These are phyloP conservation scores for Furcasterigmium sp. DNA, from an alignment of 2,329 filamentous ascomycete genomes.

Conservation along the genomic window DNA sequence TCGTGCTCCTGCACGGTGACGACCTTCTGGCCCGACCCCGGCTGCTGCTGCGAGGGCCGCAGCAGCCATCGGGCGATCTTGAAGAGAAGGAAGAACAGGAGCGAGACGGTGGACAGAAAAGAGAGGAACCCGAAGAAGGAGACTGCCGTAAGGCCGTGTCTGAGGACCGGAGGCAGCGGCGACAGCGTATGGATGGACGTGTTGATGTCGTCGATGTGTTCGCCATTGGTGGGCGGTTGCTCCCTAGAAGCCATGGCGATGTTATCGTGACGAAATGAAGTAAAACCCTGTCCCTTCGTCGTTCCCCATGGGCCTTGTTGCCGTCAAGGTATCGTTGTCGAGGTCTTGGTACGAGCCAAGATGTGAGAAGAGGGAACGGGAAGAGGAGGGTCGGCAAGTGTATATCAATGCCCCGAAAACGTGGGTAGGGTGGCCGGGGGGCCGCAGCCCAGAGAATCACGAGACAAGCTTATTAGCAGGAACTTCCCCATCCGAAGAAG, in stretches of 20 bases:
- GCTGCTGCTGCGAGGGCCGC: constrained; percentile 13
- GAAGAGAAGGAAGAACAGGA: constrained; percentile 27
- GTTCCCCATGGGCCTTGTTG: not conserved
- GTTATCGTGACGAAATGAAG: not conserved
- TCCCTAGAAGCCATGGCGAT: not conserved
- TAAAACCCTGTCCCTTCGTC: not conserved
- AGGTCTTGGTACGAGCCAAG: not conserved
- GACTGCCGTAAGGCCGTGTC: constrained; percentile 30
- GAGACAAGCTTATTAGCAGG: not conserved
- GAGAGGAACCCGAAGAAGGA: constrained; percentile 28
- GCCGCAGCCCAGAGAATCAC: not conserved
- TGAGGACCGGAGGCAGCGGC: constrained; percentile 26
- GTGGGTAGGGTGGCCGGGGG: not conserved
- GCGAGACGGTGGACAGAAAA: constrained; percentile 24
- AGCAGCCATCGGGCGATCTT: constrained; percentile 29
- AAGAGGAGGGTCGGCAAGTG: not conserved
- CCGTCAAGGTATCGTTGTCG: not conserved
- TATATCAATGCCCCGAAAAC: too few species aligned
- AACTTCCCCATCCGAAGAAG: not conserved
- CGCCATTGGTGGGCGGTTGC: not conserved
- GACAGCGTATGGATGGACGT: constrained; percentile 21
- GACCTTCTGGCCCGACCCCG: too few species aligned
- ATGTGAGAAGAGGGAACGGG: not conserved
- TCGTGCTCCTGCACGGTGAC: constrained; percentile 11
- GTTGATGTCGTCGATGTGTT: constrained; percentile 17